Evolutionary conservation across 768 basidiomycete genomes (phyloP).

Genomic region (Cystofilobasidium macerans): DNA sequence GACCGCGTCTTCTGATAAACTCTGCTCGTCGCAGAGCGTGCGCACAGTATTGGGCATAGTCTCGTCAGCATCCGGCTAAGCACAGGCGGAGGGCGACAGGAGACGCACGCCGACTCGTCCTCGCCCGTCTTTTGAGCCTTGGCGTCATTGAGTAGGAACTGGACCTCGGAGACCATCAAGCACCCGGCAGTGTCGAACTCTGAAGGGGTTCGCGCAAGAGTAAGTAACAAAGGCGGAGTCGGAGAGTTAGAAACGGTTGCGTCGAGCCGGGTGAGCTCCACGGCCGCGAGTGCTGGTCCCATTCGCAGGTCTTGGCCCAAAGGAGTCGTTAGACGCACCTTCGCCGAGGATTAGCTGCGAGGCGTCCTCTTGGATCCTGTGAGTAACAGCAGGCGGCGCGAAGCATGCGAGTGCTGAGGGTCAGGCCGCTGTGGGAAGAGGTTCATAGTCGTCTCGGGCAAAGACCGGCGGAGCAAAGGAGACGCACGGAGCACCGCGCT

Average conservation of each 20-base stretch:
- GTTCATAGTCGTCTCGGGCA: not conserved
- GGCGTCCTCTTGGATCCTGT: constrained; percentile 1
- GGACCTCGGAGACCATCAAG: constrained; percentile 82
- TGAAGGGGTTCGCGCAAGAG: too few species aligned
- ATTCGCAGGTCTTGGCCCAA: too few species aligned
- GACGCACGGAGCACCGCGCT: not conserved
- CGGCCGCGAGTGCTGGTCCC: not conserved
- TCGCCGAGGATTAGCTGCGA: constrained; percentile 2
- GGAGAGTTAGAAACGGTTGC: too few species aligned
- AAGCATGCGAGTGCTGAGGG: too few species aligned
- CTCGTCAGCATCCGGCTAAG: too few species aligned
- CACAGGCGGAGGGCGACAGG: not conserved
- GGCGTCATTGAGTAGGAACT: constrained; percentile 58
- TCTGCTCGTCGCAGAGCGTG: constrained; percentile 42
- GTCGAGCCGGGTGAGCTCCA: too few species aligned
- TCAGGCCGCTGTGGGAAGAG: not conserved
- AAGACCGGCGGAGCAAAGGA: not conserved
- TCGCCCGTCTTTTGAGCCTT: not conserved
- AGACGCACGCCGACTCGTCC: constrained; percentile 49
- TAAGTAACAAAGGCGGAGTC: too few species aligned
- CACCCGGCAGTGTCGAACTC: constrained; percentile 89
- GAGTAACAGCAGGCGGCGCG: not conserved
- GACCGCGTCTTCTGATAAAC: constrained; percentile 89
- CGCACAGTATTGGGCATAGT: too few species aligned
- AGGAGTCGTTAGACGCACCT: not conserved